phyloP scores from a whole-genome alignment of 2,329 filamentous ascomycete species.

The Fusarium dimerum region DNA sequence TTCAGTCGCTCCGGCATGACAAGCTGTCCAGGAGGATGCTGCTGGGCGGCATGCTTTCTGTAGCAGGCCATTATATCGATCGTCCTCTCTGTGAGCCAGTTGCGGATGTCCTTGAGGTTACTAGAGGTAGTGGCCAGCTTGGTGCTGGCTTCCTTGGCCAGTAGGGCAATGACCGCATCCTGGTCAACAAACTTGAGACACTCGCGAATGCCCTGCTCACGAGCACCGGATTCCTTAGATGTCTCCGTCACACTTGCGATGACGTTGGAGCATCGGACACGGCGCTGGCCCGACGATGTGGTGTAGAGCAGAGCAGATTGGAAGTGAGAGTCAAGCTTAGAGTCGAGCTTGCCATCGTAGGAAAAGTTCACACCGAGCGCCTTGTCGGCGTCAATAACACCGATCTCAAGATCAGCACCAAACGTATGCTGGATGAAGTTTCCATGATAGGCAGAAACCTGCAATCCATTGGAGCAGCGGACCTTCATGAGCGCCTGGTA shows the following conservation, averaged over 20 bases:
- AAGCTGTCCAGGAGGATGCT: slow-evolving; percentile 87
- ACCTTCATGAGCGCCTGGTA: slow-evolving; percentile 98
- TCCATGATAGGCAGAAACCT: slow-evolving; percentile 91
- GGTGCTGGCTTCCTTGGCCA: slow-evolving; percentile 92
- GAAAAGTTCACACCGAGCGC: slow-evolving; percentile 87
- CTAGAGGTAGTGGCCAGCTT: slow-evolving; percentile 71
- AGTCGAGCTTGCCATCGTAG: slow-evolving; percentile 96
- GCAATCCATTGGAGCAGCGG: slow-evolving; percentile 92
- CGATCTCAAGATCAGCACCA: slow-evolving; percentile 91
- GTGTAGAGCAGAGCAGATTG: slow-evolving; percentile 95
- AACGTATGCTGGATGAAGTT: slow-evolving; percentile 97
- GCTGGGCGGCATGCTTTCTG: slow-evolving; percentile 83
- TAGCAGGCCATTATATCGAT: slow-evolving; percentile 92
- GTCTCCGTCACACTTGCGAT: slow-evolving; percentile 87
- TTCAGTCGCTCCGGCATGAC: slow-evolving; percentile 95
- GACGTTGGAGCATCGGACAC: slow-evolving; percentile 90
- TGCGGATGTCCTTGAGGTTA: slow-evolving; percentile 82
- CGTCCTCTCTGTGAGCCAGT: slow-evolving; percentile 82
- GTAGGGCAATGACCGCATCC: slow-evolving; percentile 83
- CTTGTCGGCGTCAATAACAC: slow-evolving; percentile 90
- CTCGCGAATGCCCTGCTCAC: slow-evolving; percentile 66
- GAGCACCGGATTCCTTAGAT: slow-evolving; percentile 40
- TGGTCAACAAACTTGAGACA: slow-evolving; percentile 93
- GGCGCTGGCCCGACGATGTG: slow-evolving; percentile 81
- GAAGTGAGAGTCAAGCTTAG: slow-evolving; percentile 96